A percentile compares a stretch with the other conserved stretches of the same genome.
Evolutionary conservation across 805 yeast species (phyloP).

Genomic region (Metschnikowia cerradonensis): DNA sequence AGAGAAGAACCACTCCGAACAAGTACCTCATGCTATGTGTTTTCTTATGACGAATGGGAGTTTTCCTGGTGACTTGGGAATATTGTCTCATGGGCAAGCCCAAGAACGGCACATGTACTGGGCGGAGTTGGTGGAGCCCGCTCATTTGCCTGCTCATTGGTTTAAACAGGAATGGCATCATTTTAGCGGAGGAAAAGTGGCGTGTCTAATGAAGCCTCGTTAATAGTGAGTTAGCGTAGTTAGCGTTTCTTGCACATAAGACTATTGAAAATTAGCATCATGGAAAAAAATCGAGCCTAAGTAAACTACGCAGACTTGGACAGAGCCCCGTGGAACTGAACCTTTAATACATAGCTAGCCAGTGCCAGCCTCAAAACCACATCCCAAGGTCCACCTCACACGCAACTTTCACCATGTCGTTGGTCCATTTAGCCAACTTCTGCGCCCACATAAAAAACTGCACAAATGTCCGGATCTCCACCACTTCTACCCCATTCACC

Average conservation of each 20-base stretch:
- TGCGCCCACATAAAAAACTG: slow-evolving; percentile 91
- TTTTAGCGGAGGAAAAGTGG: not conserved
- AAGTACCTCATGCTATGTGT: slow-evolving; percentile 35
- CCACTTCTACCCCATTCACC: slow-evolving; percentile 80
- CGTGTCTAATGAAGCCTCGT: not conserved
- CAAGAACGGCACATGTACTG: not conserved
- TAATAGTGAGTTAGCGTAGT: not conserved
- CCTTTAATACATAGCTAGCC: not conserved
- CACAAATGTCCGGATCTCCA: slow-evolving; percentile 63
- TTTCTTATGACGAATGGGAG: slow-evolving; percentile 7
- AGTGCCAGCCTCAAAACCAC: not conserved
- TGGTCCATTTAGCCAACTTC: slow-evolving; percentile 76
- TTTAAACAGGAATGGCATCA: not conserved
- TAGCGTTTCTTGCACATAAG: slow-evolving; percentile 2
- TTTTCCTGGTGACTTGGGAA: slow-evolving; percentile 1
- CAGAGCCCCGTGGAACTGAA: not conserved
- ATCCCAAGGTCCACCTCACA: not conserved
- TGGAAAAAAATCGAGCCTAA: slow-evolving; percentile 1
- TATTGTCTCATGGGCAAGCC: not conserved
- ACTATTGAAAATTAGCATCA: not conserved
- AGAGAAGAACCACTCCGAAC: slow-evolving; percentile 31
- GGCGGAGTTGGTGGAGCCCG: not conserved
- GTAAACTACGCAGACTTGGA: not conserved
- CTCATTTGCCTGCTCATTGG: not conserved
- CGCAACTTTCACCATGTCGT: slow-evolving; percentile 55